phyloP scores from a whole-genome alignment of 2,329 filamentous ascomycete genomes.

The Sclerotinia trifoliorum region DNA sequence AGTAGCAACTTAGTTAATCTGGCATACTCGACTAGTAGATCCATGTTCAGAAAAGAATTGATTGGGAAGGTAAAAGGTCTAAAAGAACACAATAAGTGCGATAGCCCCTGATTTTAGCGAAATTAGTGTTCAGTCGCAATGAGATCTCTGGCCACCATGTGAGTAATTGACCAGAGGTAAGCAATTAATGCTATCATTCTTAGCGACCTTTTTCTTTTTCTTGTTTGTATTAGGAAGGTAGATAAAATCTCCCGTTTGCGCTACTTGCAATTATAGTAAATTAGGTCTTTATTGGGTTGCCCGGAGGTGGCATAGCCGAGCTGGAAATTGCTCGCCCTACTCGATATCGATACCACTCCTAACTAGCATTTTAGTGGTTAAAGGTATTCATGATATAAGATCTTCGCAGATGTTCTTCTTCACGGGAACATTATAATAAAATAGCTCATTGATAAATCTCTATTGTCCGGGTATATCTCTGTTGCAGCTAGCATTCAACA shows the following conservation, averaged over 20 bases:
- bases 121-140: not conserved
- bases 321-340: constrained; percentile 23
- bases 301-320: not conserved
- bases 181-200: not conserved
- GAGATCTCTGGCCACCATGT: no score
- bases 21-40: not conserved
- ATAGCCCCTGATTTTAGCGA: constrained; percentile 4
- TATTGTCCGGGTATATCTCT: not conserved
- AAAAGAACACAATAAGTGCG: not conserved
- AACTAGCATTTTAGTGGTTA: no score
- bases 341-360: no score
- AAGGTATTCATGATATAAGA: no score
- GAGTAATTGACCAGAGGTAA: not conserved
- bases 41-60: not conserved
- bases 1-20: not conserved
- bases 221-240: no score
- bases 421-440: no score
- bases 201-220: not conserved
- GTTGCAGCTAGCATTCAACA: constrained; percentile 29
- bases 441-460: not conserved
- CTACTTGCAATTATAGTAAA: not conserved
- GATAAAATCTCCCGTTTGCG: no score
- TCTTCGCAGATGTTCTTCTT: no score
- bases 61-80: not conserved
- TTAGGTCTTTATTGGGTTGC: not conserved